Evolutionary conservation across 257 asterid species (phyloP).

Genomic region (Capsicum baccatum): DNA sequence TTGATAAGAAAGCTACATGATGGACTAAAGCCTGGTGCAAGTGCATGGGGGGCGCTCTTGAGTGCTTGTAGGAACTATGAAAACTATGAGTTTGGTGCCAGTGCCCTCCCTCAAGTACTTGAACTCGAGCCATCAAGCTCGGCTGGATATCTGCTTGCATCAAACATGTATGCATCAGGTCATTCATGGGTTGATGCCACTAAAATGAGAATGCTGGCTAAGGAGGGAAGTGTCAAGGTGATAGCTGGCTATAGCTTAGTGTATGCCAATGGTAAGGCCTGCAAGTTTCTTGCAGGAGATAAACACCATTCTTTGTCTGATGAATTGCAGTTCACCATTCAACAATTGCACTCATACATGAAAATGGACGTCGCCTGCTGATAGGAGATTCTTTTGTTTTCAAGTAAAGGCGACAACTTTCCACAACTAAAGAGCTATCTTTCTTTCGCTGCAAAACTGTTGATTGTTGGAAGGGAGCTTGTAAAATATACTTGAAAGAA

Average conservation of each 20-base stretch:
- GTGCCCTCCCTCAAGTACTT: constrained; percentile 57
- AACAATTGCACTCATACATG: constrained; percentile 63
- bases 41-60: constrained; percentile 92
- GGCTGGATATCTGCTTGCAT: constrained; percentile 77
- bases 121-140: constrained; percentile 79
- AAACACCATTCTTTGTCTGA: constrained; percentile 44
- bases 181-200: constrained; percentile 73
- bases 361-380: constrained; percentile 38
- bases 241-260: constrained; percentile 71
- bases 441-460: background rate
- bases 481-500: background rate
- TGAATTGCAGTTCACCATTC: constrained; percentile 44
- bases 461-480: too few species aligned
- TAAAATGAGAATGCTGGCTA: constrained; percentile 63
- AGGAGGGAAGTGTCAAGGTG: constrained; percentile 51
- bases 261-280: constrained; percentile 48
- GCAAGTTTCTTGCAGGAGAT: constrained; percentile 63
- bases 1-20: constrained; percentile 51
- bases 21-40: constrained; percentile 55
- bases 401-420: background rate
- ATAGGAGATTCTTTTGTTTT: constrained; percentile 3
- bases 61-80: constrained; percentile 74
- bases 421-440: background rate
- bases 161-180: constrained; percentile 66
- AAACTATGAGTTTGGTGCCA: constrained; percentile 43